These are phyloP conservation scores for Cercospora citrullina DNA, from an alignment of 2,329 filamentous ascomycete species.

Conservation along the genomic window DNA sequence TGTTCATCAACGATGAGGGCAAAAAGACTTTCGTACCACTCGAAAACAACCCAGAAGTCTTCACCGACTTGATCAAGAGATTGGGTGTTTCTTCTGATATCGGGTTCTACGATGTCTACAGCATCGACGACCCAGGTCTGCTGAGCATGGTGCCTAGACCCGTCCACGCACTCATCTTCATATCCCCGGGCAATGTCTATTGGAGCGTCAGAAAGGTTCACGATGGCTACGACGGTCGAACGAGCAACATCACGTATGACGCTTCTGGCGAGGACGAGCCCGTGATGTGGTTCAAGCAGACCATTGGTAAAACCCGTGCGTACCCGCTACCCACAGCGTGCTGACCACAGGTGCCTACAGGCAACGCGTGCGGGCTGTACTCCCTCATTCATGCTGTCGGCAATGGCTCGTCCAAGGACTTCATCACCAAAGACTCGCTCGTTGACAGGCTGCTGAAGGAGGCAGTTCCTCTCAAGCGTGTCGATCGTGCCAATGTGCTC, in stretches of 20 bases:
- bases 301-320: conserved; percentile 42
- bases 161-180: conserved; percentile 56
- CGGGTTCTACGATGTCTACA: conserved; percentile 57
- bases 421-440: conserved; percentile 46
- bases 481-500: conserved; percentile 51
- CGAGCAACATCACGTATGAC: conserved; percentile 43
- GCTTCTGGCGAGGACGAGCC: conserved; percentile 53
- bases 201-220: conserved; percentile 46
- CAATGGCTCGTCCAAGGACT: conserved; percentile 50
- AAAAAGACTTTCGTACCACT: conserved; percentile 37
- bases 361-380: conserved; percentile 60
- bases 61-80: conserved; percentile 51
- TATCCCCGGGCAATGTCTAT: conserved; percentile 49
- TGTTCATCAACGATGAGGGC: conserved; percentile 30
- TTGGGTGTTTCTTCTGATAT: conserved; percentile 52
- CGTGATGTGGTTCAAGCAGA: conserved; percentile 61
- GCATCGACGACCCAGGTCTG: conserved; percentile 52
- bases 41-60: conserved; percentile 59
- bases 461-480: conserved; percentile 47
- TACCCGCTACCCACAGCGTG: background rate
- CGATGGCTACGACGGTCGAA: conserved; percentile 40
- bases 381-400: conserved; percentile 56
- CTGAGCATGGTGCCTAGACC: conserved; percentile 55
- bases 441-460: conserved; percentile 49
- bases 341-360: conserved; percentile 19